Base-by-base conservation (phyloP, 1,139 yeast genomes). In the Candida sanyaensis region DNA sequence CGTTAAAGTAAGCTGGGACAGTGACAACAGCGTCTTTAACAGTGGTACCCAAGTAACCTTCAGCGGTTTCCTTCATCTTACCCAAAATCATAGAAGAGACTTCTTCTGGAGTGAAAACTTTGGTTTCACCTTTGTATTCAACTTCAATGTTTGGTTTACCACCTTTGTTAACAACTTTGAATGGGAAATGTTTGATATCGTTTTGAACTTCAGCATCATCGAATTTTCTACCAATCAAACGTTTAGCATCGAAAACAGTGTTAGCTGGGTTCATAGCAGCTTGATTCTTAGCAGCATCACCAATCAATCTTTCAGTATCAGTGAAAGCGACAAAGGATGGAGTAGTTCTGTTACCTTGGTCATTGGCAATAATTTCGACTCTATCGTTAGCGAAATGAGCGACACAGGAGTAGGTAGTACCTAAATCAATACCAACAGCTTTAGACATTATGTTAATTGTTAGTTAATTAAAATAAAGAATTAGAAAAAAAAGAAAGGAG, bases 211-310 rank as follows among this genome's bases (percentile, higher is more conserved):
- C 75, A 42, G 65, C 65, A 47, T 75, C 80, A 32, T 60, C 64
- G 58, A 67, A 75, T 61, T 69, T 75, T 61, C 80, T 68, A 61
- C 80, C 80, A 56, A 75, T 75, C 57, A 91, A 85, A 82, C 97
- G 93, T 86, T 91, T 91, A 68, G 97, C 97, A 70, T 91, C 97
- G 78, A 91, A 91, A 66, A 91, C 96, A 64, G 97, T 91, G 88
- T 91, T 90, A 68, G 73, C 78, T 77, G 97, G 96, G 91, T 91
- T 90, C 78, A 90, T 80, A 71, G 97, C 97, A 71, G 97, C 97
- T 81, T 91, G 97, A 79, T 91, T 91, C 89, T 91, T 91, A 71
- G 97, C 97, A 68, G 97, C 96, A 80, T 92, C 97, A 82, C 98
- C 98, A 69, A 92, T 90, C 71, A 92, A 84, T 84, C 98, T 88